Percentiles rank a stretch among this genome's conserved stretches.
Evolutionary conservation across 768 basidiomycete species (phyloP).

Genomic region (Exidia glandulosa): DNA sequence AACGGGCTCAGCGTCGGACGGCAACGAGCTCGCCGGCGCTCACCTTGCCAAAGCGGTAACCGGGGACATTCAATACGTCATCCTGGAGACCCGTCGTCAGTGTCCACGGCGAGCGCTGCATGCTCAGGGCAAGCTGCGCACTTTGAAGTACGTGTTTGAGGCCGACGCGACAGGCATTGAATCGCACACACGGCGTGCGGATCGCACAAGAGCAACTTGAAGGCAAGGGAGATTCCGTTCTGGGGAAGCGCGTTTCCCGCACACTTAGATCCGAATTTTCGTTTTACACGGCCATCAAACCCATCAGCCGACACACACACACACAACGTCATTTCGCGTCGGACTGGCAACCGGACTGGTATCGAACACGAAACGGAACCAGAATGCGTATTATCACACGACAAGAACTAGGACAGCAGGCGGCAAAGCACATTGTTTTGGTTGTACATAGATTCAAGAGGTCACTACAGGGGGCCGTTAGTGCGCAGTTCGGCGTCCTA

Average conservation of each 20-base stretch:
- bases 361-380: too few relatives aligned
- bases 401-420: slow-evolving; percentile 1
- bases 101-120: background rate
- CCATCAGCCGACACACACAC: too few relatives aligned
- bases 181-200: background rate
- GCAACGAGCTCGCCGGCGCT: slow-evolving; percentile 4
- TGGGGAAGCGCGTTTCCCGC: too few relatives aligned
- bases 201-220: background rate
- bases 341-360: too few relatives aligned
- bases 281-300: too few relatives aligned
- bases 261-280: too few relatives aligned
- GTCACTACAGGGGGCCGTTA: slow-evolving; percentile 25
- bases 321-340: too few relatives aligned
- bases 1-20: slow-evolving; percentile 3
- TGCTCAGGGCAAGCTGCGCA: background rate
- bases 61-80: slow-evolving; percentile 50
- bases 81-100: slow-evolving; percentile 10
- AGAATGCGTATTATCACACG: too few relatives aligned
- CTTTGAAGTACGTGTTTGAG: slow-evolving; percentile 43
- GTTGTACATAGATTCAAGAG: slow-evolving; percentile 15
- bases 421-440: too few relatives aligned
- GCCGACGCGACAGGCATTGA: background rate
- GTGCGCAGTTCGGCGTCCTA: background rate
- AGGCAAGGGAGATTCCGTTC: background rate
- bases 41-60: slow-evolving; percentile 63